Conservation (phyloP, 2,329 filamentous ascomycete species). For the Exophiala viscosa region DNA sequence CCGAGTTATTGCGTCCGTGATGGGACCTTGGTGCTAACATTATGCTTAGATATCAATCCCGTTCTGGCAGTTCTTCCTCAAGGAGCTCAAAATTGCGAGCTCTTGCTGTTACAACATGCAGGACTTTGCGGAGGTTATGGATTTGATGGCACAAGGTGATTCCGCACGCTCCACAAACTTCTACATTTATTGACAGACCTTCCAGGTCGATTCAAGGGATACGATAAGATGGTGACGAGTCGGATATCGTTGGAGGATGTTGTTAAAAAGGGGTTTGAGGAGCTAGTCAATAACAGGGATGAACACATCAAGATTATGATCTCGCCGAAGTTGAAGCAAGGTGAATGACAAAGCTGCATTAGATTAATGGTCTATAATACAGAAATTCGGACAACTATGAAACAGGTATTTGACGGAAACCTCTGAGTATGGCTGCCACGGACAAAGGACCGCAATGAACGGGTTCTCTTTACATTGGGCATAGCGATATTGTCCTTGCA, state of each 20-base stretch:
- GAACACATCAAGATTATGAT: conserved; percentile 62
- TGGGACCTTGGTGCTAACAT: not conserved
- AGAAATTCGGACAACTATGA: too few relatives aligned
- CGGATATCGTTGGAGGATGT: conserved; percentile 54
- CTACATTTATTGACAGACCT: not conserved
- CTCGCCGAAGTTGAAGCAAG: conserved; percentile 27
- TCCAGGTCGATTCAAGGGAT: conserved; percentile 32
- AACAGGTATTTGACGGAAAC: too few relatives aligned
- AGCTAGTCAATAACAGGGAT: conserved; percentile 57
- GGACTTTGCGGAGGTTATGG: conserved; percentile 34
- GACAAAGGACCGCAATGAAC: too few relatives aligned
- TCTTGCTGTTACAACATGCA: conserved; percentile 33
- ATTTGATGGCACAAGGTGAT: conserved; percentile 33
- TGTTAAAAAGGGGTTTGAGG: conserved; percentile 55
- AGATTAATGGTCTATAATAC: too few relatives aligned
- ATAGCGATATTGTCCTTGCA: too few relatives aligned
- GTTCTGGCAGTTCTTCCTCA: conserved; percentile 11
- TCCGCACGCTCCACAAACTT: not conserved
- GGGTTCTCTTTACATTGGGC: too few relatives aligned
- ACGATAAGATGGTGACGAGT: conserved; percentile 55
- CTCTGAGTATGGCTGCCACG: too few relatives aligned
- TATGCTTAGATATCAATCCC: conserved; percentile 6
- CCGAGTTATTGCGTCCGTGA: not conserved
- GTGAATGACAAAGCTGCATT: not conserved
- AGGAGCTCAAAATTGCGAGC: conserved; percentile 25